A percentile compares a stretch with the other conserved stretches of the same genome.
Conservation (phyloP, 1,284 basidiomycete species). For the Puccinia coronata region DNA sequence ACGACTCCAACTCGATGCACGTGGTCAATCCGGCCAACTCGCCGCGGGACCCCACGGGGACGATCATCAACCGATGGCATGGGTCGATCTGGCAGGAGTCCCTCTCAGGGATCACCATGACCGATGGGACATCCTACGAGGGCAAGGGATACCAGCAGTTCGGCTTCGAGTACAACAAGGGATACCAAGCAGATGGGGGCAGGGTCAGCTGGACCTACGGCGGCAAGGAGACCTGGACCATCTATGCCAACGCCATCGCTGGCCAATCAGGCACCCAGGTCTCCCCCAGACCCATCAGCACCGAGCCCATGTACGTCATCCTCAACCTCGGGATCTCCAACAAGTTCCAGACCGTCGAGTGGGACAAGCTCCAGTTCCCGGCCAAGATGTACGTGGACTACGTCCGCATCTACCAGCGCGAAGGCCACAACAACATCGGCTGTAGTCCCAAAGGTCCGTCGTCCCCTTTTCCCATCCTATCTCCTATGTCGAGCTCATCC, state of each 20-base stretch:
- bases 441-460: conserved; percentile 39
- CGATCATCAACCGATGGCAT: conserved; percentile 63
- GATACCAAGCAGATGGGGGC: conserved; percentile 42
- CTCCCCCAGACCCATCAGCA: conserved; percentile 33
- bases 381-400: conserved; percentile 75
- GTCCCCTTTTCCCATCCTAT: background rate
- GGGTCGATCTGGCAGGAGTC: conserved; percentile 70
- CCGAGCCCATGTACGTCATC: conserved; percentile 49
- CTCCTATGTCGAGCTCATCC: background rate
- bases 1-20: conserved; percentile 62
- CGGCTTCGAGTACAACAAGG: conserved; percentile 53
- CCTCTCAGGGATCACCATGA: conserved; percentile 61
- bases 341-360: conserved; percentile 48
- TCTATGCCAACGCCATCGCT: conserved; percentile 37
- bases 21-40: conserved; percentile 63
- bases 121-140: conserved; percentile 55
- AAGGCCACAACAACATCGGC: conserved; percentile 45
- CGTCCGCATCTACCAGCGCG: conserved; percentile 74
- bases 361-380: conserved; percentile 64
- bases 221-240: conserved; percentile 45
- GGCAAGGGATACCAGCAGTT: conserved; percentile 51
- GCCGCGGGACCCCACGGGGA: conserved; percentile 25
- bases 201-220: conserved; percentile 39
- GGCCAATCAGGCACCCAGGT: conserved; percentile 27
- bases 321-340: conserved; percentile 47